Evolutionary conservation across 2,329 filamentous ascomycete genomes (phyloP).

Genomic region (Emergomyces pasteurianus): DNA sequence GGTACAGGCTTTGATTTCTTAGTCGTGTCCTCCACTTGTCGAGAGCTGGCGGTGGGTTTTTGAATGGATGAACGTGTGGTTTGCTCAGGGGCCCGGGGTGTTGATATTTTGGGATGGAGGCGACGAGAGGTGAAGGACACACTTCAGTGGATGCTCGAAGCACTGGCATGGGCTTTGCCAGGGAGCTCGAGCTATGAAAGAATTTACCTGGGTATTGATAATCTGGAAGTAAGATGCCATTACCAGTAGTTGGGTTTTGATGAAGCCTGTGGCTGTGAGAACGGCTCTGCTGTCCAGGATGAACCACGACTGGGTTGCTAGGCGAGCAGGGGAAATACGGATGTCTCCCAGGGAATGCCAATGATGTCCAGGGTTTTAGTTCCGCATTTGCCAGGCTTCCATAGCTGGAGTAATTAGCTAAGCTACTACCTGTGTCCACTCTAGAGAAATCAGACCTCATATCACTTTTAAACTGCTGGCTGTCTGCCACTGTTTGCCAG

Average conservation of each 20-base stretch:
- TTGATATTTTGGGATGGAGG: conserved; percentile 6
- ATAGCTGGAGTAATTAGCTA: conserved; percentile 17
- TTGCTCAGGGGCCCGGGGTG: conserved; percentile 10
- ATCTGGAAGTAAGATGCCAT: conserved; percentile 4
- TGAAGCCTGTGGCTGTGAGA: conserved; percentile 4
- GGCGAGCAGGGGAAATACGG: neutral
- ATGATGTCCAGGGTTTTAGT: neutral
- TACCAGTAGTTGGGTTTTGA: conserved; percentile 4
- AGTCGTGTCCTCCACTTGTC: neutral
- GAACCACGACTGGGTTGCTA: conserved; percentile 1
- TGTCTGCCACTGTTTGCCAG: conserved; percentile 18
- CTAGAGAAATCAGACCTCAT: conserved; percentile 2
- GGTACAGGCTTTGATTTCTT: neutral
- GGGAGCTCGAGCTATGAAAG: neutral
- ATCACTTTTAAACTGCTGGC: conserved; percentile 9
- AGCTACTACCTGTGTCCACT: conserved; percentile 13
- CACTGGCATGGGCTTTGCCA: conserved; percentile 1
- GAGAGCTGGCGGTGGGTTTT: conserved; percentile 8
- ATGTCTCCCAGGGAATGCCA: conserved; percentile 1
- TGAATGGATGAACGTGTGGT: conserved; percentile 11
- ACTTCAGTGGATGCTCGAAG: conserved; percentile 8
- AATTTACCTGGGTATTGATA: conserved; percentile 2
- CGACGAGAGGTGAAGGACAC: conserved; percentile 5
- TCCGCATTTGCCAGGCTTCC: conserved; percentile 9
- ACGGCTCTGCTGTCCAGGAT: neutral